These are phyloP conservation scores for Cystofilobasidium macerans DNA, from an alignment of 768 basidiomycete genomes.

Conservation along the genomic window DNA sequence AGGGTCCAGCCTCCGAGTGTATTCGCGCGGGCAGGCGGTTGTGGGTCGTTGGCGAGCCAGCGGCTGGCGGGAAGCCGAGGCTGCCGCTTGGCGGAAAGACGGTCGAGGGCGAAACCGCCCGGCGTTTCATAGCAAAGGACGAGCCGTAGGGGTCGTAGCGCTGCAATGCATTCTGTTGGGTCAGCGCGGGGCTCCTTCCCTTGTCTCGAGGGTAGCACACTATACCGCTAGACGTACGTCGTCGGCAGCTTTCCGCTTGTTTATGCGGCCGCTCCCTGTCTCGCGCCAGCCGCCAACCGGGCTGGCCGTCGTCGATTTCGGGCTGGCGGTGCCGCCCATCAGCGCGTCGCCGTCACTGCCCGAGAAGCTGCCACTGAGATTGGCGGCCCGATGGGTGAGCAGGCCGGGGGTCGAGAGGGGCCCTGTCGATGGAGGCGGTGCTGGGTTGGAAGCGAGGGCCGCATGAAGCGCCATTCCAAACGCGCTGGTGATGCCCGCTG, in stretches of 20 bases:
- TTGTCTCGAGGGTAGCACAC: too few species aligned
- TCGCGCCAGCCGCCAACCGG: conserved; percentile 3
- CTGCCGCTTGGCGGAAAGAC: neutral
- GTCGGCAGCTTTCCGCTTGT: conserved; percentile 18
- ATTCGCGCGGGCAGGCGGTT: neutral
- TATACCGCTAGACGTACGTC: neutral
- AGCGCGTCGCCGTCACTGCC: neutral
- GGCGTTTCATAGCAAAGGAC: conserved; percentile 7
- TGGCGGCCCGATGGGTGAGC: neutral
- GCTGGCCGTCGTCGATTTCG: neutral
- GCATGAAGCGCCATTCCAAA: neutral
- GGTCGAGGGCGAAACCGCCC: conserved; percentile 20
- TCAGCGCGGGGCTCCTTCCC: too few species aligned
- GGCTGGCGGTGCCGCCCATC: neutral
- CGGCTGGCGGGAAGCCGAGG: neutral
- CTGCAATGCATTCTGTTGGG: too few species aligned
- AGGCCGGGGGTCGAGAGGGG: neutral
- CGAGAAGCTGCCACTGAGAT: neutral
- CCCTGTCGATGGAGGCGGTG: neutral
- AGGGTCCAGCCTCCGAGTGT: neutral
- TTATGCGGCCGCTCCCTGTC: neutral
- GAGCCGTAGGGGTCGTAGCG: conserved; percentile 11
- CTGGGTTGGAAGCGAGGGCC: neutral
- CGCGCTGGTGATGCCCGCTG: neutral
- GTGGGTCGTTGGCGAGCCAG: neutral